Percentiles rank a stretch among this genome's conserved stretches.
Conservation (phyloP, 371 early-diverging fungal genomes). For the Mortierella sp. region DNA sequence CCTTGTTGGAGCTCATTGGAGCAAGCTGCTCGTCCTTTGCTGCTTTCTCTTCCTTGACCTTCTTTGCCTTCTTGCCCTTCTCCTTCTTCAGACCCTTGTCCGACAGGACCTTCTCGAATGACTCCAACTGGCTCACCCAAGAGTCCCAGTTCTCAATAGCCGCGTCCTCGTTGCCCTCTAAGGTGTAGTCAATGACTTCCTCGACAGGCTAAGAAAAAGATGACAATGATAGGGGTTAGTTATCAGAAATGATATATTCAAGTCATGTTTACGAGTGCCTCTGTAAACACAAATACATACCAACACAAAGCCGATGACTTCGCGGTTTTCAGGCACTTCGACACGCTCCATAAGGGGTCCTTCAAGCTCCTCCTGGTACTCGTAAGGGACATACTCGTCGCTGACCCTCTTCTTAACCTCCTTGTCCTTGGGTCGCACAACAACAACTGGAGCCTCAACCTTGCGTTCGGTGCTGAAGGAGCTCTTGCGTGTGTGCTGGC, state of each 20-base stretch:
- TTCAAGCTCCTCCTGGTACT: conserved; percentile 52
- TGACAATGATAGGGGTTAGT: background rate
- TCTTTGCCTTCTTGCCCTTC: conserved; percentile 44
- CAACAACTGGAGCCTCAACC: conserved; percentile 25
- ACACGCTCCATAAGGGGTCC: conserved; percentile 57
- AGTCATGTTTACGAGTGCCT: background rate
- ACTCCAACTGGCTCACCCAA: conserved; percentile 54
- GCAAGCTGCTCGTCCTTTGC: conserved; percentile 10
- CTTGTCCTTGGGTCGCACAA: conserved; percentile 26
- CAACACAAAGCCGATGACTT: conserved; percentile 53
- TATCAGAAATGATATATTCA: background rate
- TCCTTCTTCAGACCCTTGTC: conserved; percentile 52
- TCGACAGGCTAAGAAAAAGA: conserved; percentile 36
- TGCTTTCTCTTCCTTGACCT: conserved; percentile 19
- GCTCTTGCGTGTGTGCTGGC: conserved; percentile 33
- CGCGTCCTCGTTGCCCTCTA: conserved; percentile 36
- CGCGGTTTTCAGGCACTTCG: conserved; percentile 47
- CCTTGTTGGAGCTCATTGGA: conserved; percentile 37
- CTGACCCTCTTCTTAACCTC: conserved; percentile 31
- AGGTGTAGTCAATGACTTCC: conserved; percentile 35
- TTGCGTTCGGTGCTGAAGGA: conserved; percentile 23
- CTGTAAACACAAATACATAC: conserved; percentile 10
- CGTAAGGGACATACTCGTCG: conserved; percentile 54
- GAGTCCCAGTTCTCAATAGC: conserved; percentile 55
- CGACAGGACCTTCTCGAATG: conserved; percentile 46